Conservation (phyloP, 495 filamentous ascomycete species). For the Pyronema domesticum region DNA sequence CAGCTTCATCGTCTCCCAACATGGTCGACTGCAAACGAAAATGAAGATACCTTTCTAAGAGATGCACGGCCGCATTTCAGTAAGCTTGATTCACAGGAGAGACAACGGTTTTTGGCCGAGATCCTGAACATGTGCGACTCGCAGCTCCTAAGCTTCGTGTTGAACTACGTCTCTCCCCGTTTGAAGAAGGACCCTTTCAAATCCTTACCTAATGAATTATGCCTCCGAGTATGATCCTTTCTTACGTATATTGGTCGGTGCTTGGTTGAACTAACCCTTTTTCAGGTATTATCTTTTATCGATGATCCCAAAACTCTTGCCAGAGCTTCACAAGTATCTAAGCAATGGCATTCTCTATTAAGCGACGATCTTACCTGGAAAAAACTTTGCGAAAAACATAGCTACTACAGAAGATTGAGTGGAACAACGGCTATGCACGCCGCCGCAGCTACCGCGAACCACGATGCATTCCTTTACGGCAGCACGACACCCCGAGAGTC, state of each 20-base stretch:
- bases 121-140: constrained; percentile 83
- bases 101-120: constrained; percentile 53
- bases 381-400: constrained; percentile 82
- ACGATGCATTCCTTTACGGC: constrained; percentile 18
- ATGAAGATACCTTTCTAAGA: constrained; percentile 23
- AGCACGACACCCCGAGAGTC: constrained; percentile 18
- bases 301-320: constrained; percentile 88
- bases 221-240: constrained; percentile 48
- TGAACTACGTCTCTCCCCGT: constrained; percentile 75
- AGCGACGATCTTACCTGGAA: constrained; percentile 98
- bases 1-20: constrained; percentile 24
- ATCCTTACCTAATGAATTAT: constrained; percentile 76
- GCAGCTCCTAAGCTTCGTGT: constrained; percentile 84
- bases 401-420: constrained; percentile 47
- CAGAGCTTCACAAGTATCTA: constrained; percentile 80
- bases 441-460: constrained; percentile 12
- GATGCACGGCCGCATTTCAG: constrained; percentile 25
- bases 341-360: constrained; percentile 77
- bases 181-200: constrained; percentile 92
- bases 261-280: constrained; percentile 3
- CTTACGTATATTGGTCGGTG: neutral
- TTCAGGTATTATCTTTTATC: constrained; percentile 74
- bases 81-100: constrained; percentile 27
- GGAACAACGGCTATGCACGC: constrained; percentile 12
- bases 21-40: constrained; percentile 23